phyloP scores from a whole-genome alignment of 2,329 filamentous ascomycete genomes.

The Calonectria naviculata region DNA sequence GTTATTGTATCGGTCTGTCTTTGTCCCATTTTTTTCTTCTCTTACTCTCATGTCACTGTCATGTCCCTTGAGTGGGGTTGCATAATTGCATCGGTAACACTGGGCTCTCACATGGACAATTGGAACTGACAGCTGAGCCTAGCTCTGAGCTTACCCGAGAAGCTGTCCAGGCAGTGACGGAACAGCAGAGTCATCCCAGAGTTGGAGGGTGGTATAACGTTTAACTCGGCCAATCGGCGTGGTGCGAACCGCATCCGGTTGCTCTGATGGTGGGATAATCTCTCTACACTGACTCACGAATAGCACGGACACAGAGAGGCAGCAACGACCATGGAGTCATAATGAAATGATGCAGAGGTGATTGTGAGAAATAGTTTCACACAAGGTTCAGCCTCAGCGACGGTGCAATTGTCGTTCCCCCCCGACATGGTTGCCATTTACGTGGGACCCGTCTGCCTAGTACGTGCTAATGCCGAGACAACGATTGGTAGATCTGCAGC shows the following conservation, averaged over 20 bases:
- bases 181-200: slow-evolving; percentile 9
- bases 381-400: neutral
- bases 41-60: neutral
- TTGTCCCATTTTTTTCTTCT: neutral
- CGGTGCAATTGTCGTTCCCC: neutral
- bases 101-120: slow-evolving; percentile 7
- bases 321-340: neutral
- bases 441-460: neutral
- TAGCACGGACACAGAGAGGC: neutral
- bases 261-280: slow-evolving; percentile 9
- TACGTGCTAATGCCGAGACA: slow-evolving; percentile 33
- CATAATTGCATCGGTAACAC: neutral
- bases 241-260: neutral
- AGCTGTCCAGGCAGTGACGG: slow-evolving; percentile 1
- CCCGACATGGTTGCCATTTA: slow-evolving; percentile 4
- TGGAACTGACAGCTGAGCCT: neutral
- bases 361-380: neutral
- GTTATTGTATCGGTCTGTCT: neutral
- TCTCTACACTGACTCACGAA: slow-evolving; percentile 15
- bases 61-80: neutral
- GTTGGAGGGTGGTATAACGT: slow-evolving; percentile 10
- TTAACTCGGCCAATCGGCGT: slow-evolving; percentile 16
- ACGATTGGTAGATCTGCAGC: slow-evolving; percentile 31
- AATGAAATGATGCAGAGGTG: neutral
- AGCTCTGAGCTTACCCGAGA: neutral